These are phyloP conservation scores for Naganishia cerealis DNA, from an alignment of 1,284 basidiomycete genomes.

Conservation along the genomic window DNA sequence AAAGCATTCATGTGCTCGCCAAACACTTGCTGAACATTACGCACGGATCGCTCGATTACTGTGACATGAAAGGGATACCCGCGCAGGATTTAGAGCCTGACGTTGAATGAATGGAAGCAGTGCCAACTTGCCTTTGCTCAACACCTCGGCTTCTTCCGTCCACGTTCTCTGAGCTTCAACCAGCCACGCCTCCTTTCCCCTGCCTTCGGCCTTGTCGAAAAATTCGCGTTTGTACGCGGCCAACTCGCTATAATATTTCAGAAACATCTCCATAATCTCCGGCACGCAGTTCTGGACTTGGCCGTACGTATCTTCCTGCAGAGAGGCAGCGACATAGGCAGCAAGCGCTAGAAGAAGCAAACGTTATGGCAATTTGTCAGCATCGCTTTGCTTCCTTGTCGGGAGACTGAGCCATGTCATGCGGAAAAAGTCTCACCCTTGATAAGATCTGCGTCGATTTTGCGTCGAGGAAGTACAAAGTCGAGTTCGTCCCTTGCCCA, in stretches of 20 bases:
- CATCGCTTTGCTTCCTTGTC: background rate
- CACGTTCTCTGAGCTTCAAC: constrained; percentile 35
- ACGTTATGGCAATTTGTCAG: background rate
- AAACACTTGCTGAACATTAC: constrained; percentile 69
- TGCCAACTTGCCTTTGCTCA: constrained; percentile 62
- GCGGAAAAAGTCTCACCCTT: constrained; percentile 58
- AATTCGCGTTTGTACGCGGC: constrained; percentile 64
- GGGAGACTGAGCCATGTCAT: background rate
- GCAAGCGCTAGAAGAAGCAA: constrained; percentile 61
- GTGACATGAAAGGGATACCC: constrained; percentile 20
- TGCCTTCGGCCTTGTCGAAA: constrained; percentile 50
- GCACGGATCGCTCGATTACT: constrained; percentile 71
- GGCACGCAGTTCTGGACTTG: constrained; percentile 80
- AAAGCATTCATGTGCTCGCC: constrained; percentile 71
- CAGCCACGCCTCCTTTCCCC: constrained; percentile 36
- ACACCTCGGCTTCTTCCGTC: constrained; percentile 60
- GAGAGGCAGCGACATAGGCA: constrained; percentile 67
- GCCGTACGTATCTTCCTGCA: constrained; percentile 76
- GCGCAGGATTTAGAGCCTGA: constrained; percentile 9
- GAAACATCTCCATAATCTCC: constrained; percentile 70
- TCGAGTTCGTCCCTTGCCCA: constrained; percentile 63
- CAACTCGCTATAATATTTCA: constrained; percentile 65
- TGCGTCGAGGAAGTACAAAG: constrained; percentile 61
- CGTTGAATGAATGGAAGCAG: background rate
- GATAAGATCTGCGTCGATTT: constrained; percentile 63